These are phyloP conservation scores for Podospora conica DNA, from an alignment of 495 filamentous ascomycete genomes.

Conservation along the genomic window DNA sequence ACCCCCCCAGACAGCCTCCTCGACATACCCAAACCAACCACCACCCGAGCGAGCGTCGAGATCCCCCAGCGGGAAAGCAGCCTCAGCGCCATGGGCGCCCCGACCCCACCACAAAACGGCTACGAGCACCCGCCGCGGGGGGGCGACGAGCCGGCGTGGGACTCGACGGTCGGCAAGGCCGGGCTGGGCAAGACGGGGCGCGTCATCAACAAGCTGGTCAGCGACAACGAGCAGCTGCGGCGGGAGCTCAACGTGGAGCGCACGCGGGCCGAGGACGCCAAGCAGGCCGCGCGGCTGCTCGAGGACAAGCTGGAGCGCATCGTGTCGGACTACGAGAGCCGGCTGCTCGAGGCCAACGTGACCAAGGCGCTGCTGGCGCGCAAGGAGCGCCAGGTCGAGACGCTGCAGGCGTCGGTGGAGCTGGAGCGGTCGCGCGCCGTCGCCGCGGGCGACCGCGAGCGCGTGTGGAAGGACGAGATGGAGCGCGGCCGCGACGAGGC, in stretches of 20 bases:
- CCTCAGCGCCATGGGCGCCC: constrained; percentile 13
- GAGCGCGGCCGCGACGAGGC: constrained; percentile 55
- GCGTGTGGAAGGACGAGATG: constrained; percentile 54
- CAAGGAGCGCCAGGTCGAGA: constrained; percentile 76
- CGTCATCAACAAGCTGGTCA: constrained; percentile 83
- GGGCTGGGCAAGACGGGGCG: constrained; percentile 85
- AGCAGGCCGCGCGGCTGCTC: constrained; percentile 63
- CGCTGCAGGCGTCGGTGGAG: constrained; percentile 60
- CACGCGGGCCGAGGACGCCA: constrained; percentile 64
- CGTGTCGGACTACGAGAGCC: constrained; percentile 58
- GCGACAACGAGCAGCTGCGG: constrained; percentile 78
- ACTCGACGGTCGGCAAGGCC: constrained; percentile 69
- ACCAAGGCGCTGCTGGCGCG: constrained; percentile 64
- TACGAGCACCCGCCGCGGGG: constrained; percentile 12
- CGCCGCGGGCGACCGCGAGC: constrained; percentile 54
- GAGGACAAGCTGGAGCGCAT: constrained; percentile 67
- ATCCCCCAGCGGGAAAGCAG: constrained; percentile 26
- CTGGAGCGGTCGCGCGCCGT: constrained; percentile 58
- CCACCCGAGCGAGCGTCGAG: constrained; percentile 19
- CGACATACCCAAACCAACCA: constrained; percentile 10
- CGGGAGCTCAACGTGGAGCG: constrained; percentile 73
- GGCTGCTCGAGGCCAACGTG: constrained; percentile 62
- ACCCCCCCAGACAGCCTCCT: constrained; percentile 21
- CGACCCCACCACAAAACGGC: constrained; percentile 2
- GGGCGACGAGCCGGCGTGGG: constrained; percentile 49